Conservation (phyloP, 2,329 filamentous ascomycete species). For the Diaporthe sp. region DNA sequence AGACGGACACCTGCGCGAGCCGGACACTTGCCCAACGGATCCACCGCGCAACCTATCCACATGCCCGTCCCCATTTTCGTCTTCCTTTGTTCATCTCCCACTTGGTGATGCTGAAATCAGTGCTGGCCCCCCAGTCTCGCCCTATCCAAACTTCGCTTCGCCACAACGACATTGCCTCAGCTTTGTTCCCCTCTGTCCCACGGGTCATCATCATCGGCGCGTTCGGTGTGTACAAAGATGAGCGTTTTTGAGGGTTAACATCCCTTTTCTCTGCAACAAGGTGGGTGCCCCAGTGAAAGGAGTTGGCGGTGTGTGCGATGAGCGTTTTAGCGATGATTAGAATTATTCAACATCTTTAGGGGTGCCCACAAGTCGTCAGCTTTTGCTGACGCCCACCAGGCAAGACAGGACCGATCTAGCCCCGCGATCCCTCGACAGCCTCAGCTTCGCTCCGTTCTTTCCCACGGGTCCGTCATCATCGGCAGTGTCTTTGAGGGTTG, state of each 20-base stretch:
- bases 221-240: neutral
- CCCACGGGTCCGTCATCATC: neutral
- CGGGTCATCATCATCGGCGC: slow-evolving; percentile 21
- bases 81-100: slow-evolving; percentile 3
- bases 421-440: neutral
- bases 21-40: slow-evolving; percentile 19
- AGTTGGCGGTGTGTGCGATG: neutral
- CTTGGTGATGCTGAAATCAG: slow-evolving; percentile 16
- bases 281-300: neutral
- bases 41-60: slow-evolving; percentile 5
- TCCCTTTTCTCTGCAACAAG: slow-evolving; percentile 17
- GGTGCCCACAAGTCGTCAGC: slow-evolving; percentile 12
- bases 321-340: slow-evolving; percentile 7
- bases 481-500: neutral
- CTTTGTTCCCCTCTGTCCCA: slow-evolving; percentile 9
- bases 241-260: neutral
- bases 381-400: neutral
- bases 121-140: neutral
- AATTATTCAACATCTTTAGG: neutral
- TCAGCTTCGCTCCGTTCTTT: neutral
- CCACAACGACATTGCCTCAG: slow-evolving; percentile 22
- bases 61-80: neutral
- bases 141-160: neutral
- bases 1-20: slow-evolving; percentile 13
- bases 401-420: slow-evolving; percentile 1